Conservation (phyloP, 352 stramenopile genomes). For the Globisporangium spiculum region DNA sequence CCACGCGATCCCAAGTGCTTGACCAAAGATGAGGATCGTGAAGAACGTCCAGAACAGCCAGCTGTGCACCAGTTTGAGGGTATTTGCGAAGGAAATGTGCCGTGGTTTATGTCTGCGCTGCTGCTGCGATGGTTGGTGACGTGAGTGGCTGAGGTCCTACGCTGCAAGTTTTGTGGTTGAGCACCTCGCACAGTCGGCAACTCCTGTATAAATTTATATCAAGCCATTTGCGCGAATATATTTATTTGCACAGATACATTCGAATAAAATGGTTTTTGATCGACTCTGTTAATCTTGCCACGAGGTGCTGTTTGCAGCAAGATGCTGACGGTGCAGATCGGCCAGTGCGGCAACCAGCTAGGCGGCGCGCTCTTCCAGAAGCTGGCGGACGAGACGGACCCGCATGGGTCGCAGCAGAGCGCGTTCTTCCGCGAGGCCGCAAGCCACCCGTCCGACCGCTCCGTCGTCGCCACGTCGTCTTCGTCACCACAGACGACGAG, state of each 20-base stretch:
- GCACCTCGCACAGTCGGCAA: too few species aligned
- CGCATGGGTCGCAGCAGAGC: not conserved
- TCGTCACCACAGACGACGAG: not conserved
- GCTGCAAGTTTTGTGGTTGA: too few species aligned
- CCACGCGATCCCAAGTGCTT: not conserved
- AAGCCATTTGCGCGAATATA: too few species aligned
- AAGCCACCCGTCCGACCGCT: constrained; percentile 12
- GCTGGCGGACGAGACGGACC: constrained; percentile 34
- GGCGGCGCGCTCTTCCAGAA: constrained; percentile 58
- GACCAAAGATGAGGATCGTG: not conserved
- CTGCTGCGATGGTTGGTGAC: too few species aligned
- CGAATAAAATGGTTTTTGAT: too few species aligned
- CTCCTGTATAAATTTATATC: too few species aligned
- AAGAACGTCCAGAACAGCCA: not conserved
- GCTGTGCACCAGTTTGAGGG: not conserved
- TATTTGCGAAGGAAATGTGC: too few species aligned
- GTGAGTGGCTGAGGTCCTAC: too few species aligned
- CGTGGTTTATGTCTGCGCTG: too few species aligned
- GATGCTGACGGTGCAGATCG: constrained; percentile 75
- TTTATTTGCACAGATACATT: too few species aligned
- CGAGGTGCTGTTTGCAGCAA: not conserved
- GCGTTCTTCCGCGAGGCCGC: constrained; percentile 25
- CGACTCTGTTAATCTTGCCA: too few species aligned
- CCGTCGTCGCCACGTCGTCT: constrained; percentile 4
- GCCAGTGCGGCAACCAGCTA: constrained; percentile 80